Evolutionary conservation across 2,329 filamentous ascomycete genomes (phyloP).

Genomic region (Aspergillus neoniger): DNA sequence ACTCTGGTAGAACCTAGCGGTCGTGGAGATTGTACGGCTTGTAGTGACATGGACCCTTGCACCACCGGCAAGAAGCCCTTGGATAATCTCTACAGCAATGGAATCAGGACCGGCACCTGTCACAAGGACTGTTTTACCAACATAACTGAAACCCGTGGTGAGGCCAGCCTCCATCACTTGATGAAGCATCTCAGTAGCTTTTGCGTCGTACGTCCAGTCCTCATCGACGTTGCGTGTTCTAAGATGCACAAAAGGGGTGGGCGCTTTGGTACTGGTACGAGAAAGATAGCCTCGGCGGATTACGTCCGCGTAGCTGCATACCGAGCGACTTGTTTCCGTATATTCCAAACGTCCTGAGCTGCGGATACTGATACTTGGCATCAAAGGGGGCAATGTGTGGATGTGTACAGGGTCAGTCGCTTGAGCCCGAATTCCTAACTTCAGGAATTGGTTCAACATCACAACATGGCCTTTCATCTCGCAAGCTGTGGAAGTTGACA

Average conservation of each 20-base stretch:
- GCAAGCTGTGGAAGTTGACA: too few species aligned
- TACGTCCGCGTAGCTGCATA: slow-evolving; percentile 10
- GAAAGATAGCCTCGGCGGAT: not conserved
- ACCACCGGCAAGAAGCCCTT: slow-evolving; percentile 36
- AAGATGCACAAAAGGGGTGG: slow-evolving; percentile 21
- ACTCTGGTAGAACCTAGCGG: slow-evolving; percentile 36
- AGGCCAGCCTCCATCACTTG: slow-evolving; percentile 17
- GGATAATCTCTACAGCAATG: slow-evolving; percentile 39
- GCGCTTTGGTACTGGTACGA: not conserved
- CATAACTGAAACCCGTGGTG: slow-evolving; percentile 26
- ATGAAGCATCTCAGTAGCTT: slow-evolving; percentile 18
- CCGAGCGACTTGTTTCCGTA: slow-evolving; percentile 7
- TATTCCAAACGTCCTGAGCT: slow-evolving; percentile 13
- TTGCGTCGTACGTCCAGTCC: slow-evolving; percentile 23
- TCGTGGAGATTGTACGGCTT: slow-evolving; percentile 32
- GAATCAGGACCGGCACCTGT: slow-evolving; percentile 42
- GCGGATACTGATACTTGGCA: slow-evolving; percentile 12
- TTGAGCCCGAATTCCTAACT: slow-evolving; percentile 7
- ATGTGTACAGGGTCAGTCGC: slow-evolving; percentile 14
- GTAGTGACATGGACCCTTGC: slow-evolving; percentile 46
- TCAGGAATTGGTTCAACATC: slow-evolving; percentile 8
- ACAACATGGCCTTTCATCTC: not conserved
- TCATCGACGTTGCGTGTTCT: slow-evolving; percentile 16
- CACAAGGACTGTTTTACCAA: slow-evolving; percentile 35
- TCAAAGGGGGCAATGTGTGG: slow-evolving; percentile 12